phyloP scores from a whole-genome alignment of 768 basidiomycete species.

The Agrocybe praecox region DNA sequence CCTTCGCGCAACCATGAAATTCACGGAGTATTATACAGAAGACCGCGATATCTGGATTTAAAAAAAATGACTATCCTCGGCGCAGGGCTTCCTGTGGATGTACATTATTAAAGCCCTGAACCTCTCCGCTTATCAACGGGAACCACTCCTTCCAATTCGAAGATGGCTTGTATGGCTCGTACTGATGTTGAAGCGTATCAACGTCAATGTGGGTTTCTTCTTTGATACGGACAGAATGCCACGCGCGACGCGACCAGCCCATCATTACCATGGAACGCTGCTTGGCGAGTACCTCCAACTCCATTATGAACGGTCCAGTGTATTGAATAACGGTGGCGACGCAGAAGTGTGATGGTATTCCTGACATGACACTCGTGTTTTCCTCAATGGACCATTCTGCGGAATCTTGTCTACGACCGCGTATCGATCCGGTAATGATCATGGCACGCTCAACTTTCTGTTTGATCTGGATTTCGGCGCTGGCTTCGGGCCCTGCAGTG shows the following conservation, averaged over 20 bases:
- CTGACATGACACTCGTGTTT: slow-evolving; percentile 14
- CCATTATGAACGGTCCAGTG: slow-evolving; percentile 14
- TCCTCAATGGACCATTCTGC: slow-evolving; percentile 19
- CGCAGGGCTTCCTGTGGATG: slow-evolving; percentile 6
- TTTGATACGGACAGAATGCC: neutral
- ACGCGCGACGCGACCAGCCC: neutral
- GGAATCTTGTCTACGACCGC: slow-evolving; percentile 12
- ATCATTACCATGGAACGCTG: slow-evolving; percentile 6
- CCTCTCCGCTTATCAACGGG: slow-evolving; percentile 12
- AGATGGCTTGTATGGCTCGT: slow-evolving; percentile 5
- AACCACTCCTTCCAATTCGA: slow-evolving; percentile 14
- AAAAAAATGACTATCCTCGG: neutral
- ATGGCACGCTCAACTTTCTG: slow-evolving; percentile 14
- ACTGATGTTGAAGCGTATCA: neutral
- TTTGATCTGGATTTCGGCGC: slow-evolving; percentile 3
- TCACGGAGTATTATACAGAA: too few relatives aligned
- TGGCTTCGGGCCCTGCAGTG: slow-evolving; percentile 12
- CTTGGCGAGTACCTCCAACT: slow-evolving; percentile 12
- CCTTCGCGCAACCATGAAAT: too few relatives aligned
- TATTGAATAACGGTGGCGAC: slow-evolving; percentile 15
- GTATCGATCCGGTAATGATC: slow-evolving; percentile 15
- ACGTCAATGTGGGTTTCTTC: slow-evolving; percentile 7
- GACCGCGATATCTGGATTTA: too few relatives aligned
- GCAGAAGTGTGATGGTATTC: slow-evolving; percentile 18
- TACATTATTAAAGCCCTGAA: slow-evolving; percentile 5